These are phyloP conservation scores for Anisogramma anomala DNA, from an alignment of 2,329 filamentous ascomycete species.

Conservation along the genomic window DNA sequence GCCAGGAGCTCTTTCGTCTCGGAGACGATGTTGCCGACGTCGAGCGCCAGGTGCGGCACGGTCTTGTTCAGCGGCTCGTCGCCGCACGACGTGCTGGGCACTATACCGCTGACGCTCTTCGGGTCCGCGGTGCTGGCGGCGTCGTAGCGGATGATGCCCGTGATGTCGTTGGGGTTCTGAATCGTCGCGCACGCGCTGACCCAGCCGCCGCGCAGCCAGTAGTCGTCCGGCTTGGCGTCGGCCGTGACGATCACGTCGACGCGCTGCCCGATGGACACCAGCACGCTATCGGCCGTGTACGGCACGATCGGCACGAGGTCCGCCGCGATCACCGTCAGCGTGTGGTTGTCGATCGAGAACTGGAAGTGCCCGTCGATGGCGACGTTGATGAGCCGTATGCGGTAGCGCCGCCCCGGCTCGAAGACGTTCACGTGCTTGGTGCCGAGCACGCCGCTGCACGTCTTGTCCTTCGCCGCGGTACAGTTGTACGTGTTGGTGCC, in stretches of 20 bases:
- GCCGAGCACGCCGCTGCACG: slow-evolving; percentile 16
- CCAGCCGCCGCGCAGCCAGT: slow-evolving; percentile 19
- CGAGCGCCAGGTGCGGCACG: slow-evolving; percentile 18
- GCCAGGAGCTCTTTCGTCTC: slow-evolving; percentile 3
- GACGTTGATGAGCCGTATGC: slow-evolving; percentile 36
- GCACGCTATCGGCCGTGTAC: slow-evolving; percentile 35
- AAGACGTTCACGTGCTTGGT: slow-evolving; percentile 21
- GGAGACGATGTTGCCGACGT: slow-evolving; percentile 12
- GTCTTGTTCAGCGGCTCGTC: slow-evolving; percentile 19
- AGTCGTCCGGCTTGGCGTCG: slow-evolving; percentile 11
- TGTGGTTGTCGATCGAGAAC: slow-evolving; percentile 46
- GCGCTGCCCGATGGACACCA: slow-evolving; percentile 32
- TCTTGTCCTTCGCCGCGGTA: background rate
- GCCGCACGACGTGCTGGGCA: slow-evolving; percentile 14
- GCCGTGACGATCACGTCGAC: slow-evolving; percentile 16
- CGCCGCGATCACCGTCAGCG: slow-evolving; percentile 43
- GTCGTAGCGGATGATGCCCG: slow-evolving; percentile 21
- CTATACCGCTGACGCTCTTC: slow-evolving; percentile 5
- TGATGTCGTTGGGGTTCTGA: slow-evolving; percentile 13
- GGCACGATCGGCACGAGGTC: slow-evolving; percentile 49
- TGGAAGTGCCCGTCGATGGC: slow-evolving; percentile 33
- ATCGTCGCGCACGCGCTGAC: slow-evolving; percentile 15
- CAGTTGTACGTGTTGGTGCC: slow-evolving; percentile 16
- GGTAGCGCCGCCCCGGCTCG: slow-evolving; percentile 29
- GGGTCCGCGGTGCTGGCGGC: slow-evolving; percentile 11